Evolutionary conservation across 352 stramenopile genomes (phyloP), one percentile per base, ranked within the genome.

Genomic region (Salisapilia sapeloensis): DNA sequence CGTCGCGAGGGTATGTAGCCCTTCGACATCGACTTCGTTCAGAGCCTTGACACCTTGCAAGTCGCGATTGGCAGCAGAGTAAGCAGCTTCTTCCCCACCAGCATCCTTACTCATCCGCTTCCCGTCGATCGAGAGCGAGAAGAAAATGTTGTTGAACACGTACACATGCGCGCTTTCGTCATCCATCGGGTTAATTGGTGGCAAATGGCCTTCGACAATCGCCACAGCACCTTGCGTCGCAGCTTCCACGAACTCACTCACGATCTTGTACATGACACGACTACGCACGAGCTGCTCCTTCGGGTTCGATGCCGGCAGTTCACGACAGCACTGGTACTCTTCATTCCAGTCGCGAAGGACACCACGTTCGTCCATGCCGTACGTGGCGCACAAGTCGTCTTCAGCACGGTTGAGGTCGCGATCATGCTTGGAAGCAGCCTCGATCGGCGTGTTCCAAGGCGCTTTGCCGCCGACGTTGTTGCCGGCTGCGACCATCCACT

Each of bases 91-190:
- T 35, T 89, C 78, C 27, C 53, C 54, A 23, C 50, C 55, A 8
- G 62, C 50, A 34, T 91, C 70, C 55, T 85, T 87, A 1, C 48
- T 53, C 0, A 50, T 43, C 19, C 44, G 35, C 48, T 77, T 77
- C 15, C 77, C 72, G 38, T 95, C 81, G 14, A 93, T 58, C 6
- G 83, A 91, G 14, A 92, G 57, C 17, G 84, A 96, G 48, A 97
- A 97, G 58, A 98, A 98, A 40, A 97, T 97, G 50, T 95, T 96
- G 61, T 98, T 97, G 60, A 97, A 95, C 30, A 98, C 74, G 50
- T 95, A 98, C 20, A 97, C 90, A 47, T 96, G 87, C 16, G 87
- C 76, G 21, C 70, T 86, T 12, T 61, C 54, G 15, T 82, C 64
- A 49, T 98, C 92, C 61, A 96, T 96, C 9, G 90, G 87, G 54